Evolutionary conservation across 306 rosid species (phyloP).

Genomic region (Vigna mungo): DNA sequence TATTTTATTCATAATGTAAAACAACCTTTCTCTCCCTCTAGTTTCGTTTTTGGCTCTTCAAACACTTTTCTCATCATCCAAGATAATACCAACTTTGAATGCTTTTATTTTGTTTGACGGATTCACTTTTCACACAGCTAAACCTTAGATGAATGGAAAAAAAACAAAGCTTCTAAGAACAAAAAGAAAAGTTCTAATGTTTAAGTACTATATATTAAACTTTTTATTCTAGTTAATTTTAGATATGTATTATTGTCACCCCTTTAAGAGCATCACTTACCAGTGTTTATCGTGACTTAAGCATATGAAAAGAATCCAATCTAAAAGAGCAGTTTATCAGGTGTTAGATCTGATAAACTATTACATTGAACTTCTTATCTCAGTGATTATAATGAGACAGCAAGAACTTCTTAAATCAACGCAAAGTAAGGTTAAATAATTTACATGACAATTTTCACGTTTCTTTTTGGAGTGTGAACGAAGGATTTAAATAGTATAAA

Average conservation of each 20-base stretch:
- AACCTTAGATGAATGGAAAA: conserved; percentile 11
- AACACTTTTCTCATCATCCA: conserved; percentile 38
- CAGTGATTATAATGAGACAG: neutral
- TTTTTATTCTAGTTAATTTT: neutral
- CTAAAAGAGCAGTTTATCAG: neutral
- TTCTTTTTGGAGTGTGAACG: conserved; percentile 17
- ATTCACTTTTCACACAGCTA: neutral
- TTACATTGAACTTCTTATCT: neutral
- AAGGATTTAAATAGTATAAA: conserved; percentile 36
- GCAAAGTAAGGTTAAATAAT: neutral
- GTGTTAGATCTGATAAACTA: neutral
- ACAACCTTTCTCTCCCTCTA: conserved; percentile 3
- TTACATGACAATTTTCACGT: neutral
- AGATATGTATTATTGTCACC: neutral
- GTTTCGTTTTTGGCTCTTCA: neutral
- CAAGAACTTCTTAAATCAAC: conserved; percentile 14
- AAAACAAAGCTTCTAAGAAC: neutral
- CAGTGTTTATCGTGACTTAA: neutral
- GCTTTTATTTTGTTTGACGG: conserved; percentile 1
- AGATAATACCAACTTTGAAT: neutral
- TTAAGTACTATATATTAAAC: neutral
- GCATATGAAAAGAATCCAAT: neutral
- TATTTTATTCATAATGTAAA: conserved; percentile 37
- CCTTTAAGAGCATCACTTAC: neutral
- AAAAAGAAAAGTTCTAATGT: neutral